Percentiles rank a stretch among this genome's conserved stretches.
phyloP scores from a whole-genome alignment of 1,284 basidiomycete species.

The Golubevia pallescens region DNA sequence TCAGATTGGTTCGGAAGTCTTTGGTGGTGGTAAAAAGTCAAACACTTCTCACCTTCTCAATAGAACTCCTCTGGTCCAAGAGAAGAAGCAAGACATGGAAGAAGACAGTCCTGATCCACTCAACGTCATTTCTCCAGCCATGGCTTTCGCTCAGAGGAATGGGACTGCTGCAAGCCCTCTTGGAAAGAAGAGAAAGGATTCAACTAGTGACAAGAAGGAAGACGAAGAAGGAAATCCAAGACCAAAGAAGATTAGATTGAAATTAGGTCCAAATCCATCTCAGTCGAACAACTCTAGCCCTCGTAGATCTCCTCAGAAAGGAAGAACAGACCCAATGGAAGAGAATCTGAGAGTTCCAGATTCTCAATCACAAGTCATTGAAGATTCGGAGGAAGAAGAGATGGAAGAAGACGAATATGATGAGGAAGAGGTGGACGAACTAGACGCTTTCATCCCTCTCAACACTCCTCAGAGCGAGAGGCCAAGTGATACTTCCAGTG shows the following conservation, averaged over 20 bases:
- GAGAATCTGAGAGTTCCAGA: neutral
- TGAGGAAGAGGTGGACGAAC: neutral
- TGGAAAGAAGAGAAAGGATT: too few relatives aligned
- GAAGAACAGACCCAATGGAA: too few relatives aligned
- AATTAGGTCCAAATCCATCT: neutral
- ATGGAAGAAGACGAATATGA: neutral
- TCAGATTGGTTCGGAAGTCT: too few relatives aligned
- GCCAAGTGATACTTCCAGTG: neutral
- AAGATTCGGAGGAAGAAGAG: conserved; percentile 6
- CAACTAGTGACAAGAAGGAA: too few relatives aligned
- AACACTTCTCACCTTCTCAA: too few relatives aligned
- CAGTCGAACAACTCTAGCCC: conserved; percentile 5
- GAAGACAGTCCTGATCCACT: conserved; percentile 36
- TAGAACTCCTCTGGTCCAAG: too few relatives aligned
- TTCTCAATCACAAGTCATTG: conserved; percentile 4
- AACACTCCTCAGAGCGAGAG: conserved; percentile 6
- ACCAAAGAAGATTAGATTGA: neutral
- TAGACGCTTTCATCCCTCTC: neutral
- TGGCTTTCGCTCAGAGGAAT: neutral
- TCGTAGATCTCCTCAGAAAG: too few relatives aligned
- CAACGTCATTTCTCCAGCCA: conserved; percentile 14
- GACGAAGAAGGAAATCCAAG: too few relatives aligned
- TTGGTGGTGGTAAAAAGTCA: too few relatives aligned
- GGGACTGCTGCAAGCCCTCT: too few relatives aligned
- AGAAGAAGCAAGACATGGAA: conserved; percentile 10